Conservation (phyloP, 768 basidiomycete genomes). For the Mycena rosella region DNA sequence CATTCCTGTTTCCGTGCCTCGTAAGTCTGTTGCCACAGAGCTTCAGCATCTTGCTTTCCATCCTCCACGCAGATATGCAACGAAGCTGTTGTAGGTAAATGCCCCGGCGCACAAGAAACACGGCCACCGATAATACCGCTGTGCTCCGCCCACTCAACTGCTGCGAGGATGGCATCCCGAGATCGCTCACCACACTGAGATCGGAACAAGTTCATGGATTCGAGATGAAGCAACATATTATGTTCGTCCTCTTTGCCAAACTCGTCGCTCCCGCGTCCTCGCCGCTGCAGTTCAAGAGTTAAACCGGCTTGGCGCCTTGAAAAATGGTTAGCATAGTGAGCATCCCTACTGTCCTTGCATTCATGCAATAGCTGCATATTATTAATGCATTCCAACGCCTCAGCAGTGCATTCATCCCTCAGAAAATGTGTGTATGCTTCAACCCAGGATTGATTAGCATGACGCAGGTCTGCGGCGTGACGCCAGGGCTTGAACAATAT, state of each 20-base stretch:
- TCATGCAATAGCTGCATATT: constrained; percentile 20
- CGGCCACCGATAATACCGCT: neutral
- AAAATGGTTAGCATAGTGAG: neutral
- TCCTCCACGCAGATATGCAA: neutral
- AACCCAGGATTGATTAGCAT: neutral
- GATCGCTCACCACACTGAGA: neutral
- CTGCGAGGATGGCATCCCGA: neutral
- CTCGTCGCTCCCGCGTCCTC: neutral
- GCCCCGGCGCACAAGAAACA: neutral
- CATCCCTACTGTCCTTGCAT: constrained; percentile 25
- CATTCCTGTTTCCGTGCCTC: neutral
- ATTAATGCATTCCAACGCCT: constrained; percentile 27
- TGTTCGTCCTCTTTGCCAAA: neutral
- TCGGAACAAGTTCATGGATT: neutral
- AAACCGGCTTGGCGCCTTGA: neutral
- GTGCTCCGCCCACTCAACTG: neutral
- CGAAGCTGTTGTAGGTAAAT: no score
- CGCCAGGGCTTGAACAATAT: constrained; percentile 46
- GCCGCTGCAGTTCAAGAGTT: neutral
- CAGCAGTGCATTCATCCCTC: neutral
- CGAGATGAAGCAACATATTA: neutral
- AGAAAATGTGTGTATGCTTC: constrained; percentile 7
- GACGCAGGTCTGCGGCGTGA: neutral
- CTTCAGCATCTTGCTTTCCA: neutral
- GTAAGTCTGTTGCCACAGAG: neutral